A percentile compares a stretch with the other conserved stretches of the same genome.
phyloP scores from a whole-genome alignment of 140 eudicot species.

The Senecio squalidus region DNA sequence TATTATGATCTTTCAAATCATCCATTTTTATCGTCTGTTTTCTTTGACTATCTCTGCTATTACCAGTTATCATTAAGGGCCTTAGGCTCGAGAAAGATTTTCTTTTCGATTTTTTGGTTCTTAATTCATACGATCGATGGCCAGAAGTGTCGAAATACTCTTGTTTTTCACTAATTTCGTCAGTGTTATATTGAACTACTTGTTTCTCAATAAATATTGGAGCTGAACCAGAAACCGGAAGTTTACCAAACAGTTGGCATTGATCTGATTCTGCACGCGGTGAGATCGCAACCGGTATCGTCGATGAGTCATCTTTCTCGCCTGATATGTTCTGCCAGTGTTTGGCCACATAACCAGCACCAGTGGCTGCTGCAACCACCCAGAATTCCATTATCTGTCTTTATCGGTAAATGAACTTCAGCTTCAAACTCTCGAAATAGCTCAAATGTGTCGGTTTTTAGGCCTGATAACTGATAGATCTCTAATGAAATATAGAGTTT shows the following conservation, averaged over 20 bases:
- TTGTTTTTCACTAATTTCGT: slow-evolving; percentile 1
- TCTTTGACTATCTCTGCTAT: slow-evolving; percentile 25
- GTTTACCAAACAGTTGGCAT: slow-evolving; percentile 26
- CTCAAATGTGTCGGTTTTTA: not conserved
- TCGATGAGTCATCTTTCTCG: slow-evolving; percentile 27
- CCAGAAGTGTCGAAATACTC: slow-evolving; percentile 5
- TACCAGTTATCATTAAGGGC: slow-evolving; percentile 41
- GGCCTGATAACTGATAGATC: not conserved
- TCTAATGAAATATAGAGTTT: slow-evolving; percentile 6
- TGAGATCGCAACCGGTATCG: slow-evolving; percentile 12
- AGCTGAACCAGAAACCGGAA: slow-evolving; percentile 26
- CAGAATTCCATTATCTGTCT: slow-evolving; percentile 47
- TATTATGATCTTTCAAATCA: slow-evolving; percentile 16
- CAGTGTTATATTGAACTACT: slow-evolving; percentile 8
- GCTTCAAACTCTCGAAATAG: not conserved
- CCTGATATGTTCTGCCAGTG: slow-evolving; percentile 42
- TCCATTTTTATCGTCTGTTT: slow-evolving; percentile 12
- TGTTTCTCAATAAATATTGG: not conserved
- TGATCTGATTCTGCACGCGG: slow-evolving; percentile 23
- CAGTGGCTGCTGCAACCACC: slow-evolving; percentile 75
- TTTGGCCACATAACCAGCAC: slow-evolving; percentile 64
- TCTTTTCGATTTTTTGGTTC: slow-evolving; percentile 16
- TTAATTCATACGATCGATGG: slow-evolving; percentile 10
- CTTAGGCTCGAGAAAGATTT: slow-evolving; percentile 27
- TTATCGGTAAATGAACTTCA: slow-evolving; percentile 6